Conservation (phyloP, 345 rosid species). For the Barbarea vulgaris region DNA sequence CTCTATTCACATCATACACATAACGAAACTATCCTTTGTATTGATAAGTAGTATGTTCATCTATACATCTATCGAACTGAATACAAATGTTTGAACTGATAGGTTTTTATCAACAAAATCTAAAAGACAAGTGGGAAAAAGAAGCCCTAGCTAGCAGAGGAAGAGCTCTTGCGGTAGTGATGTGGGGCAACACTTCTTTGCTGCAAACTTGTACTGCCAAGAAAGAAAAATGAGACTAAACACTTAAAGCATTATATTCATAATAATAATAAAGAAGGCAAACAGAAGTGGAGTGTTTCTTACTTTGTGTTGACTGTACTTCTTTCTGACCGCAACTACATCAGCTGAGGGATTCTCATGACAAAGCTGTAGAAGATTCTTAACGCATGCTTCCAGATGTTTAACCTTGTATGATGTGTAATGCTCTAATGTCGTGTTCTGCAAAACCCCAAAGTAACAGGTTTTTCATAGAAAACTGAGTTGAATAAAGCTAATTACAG, state of each 20-base stretch:
- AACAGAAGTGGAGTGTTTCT: slow-evolving; percentile 1
- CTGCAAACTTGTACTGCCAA: slow-evolving; percentile 78
- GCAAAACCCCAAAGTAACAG: slow-evolving; percentile 23
- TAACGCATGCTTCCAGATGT: slow-evolving; percentile 68
- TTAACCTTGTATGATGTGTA: slow-evolving; percentile 76
- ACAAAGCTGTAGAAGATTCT: slow-evolving; percentile 68
- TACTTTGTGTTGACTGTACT: slow-evolving; percentile 91
- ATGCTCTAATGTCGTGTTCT: slow-evolving; percentile 83
- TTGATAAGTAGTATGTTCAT: background rate
- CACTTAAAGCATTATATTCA: background rate
- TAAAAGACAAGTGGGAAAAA: background rate
- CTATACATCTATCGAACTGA: slow-evolving; percentile 5
- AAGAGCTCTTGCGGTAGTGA: slow-evolving; percentile 69
- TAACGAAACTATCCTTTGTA: background rate
- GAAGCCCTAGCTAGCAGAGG: slow-evolving; percentile 39
- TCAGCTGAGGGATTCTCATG: slow-evolving; percentile 50
- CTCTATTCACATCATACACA: background rate
- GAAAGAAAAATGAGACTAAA: background rate
- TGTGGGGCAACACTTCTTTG: slow-evolving; percentile 77
- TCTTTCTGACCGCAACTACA: slow-evolving; percentile 79
- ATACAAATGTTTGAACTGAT: background rate
- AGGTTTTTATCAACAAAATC: slow-evolving; percentile 17
- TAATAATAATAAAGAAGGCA: background rate
- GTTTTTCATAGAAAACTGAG: background rate
- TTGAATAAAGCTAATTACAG: background rate